phyloP scores from a whole-genome alignment of 768 basidiomycete species.

The Podaxis carcinomalis region DNA sequence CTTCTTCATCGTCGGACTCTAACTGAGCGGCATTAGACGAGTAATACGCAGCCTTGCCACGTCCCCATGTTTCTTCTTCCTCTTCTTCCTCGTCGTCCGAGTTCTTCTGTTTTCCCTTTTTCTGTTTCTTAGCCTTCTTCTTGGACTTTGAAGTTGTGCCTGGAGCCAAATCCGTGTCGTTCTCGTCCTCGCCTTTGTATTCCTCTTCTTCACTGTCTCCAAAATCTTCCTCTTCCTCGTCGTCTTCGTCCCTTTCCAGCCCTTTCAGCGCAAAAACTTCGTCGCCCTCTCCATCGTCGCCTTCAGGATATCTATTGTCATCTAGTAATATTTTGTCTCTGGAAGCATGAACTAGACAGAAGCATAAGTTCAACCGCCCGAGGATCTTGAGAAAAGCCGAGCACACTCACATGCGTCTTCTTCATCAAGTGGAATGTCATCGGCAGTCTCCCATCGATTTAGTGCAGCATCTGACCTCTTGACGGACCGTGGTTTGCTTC shows the following conservation, averaged over 20 bases:
- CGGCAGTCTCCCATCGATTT: conserved; percentile 61
- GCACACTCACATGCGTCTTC: conserved; percentile 69
- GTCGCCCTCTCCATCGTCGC: conserved; percentile 62
- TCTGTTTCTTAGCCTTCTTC: conserved; percentile 26
- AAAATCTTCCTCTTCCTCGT: conserved; percentile 35
- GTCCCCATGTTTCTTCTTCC: conserved; percentile 79
- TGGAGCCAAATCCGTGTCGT: conserved; percentile 30
- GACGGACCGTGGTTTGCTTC: conserved; percentile 40
- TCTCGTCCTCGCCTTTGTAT: conserved; percentile 32
- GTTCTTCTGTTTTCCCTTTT: conserved; percentile 20
- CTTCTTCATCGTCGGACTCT: conserved; percentile 87
- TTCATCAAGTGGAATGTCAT: conserved; percentile 72
- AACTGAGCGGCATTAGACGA: conserved; percentile 78
- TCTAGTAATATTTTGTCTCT: conserved; percentile 78
- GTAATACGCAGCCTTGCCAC: conserved; percentile 77
- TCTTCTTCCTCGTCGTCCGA: conserved; percentile 36
- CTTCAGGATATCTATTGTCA: conserved; percentile 41
- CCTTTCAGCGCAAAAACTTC: conserved; percentile 78
- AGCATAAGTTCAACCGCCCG: conserved; percentile 1
- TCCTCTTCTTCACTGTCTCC: conserved; percentile 24
- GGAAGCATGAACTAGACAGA: conserved; percentile 57
- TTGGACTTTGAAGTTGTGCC: conserved; percentile 17
- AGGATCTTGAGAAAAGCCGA: not conserved
- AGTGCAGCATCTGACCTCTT: conserved; percentile 49
- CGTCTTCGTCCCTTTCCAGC: conserved; percentile 46